Evolutionary conservation across 2,329 filamentous ascomycete genomes (phyloP).

Genomic region (Phoma sp.): DNA sequence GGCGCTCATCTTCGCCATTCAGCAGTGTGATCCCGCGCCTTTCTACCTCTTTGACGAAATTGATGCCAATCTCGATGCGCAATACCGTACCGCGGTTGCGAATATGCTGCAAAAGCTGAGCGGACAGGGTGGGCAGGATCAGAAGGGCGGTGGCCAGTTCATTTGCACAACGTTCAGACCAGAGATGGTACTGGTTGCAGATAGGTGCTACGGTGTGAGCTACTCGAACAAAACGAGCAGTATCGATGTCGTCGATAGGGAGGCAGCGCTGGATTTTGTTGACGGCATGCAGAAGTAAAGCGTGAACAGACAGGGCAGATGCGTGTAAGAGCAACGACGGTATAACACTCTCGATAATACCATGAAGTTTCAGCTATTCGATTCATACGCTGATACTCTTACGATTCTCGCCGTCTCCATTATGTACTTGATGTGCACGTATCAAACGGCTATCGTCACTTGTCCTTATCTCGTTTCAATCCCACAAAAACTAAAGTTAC

Average conservation of each 20-base stretch:
- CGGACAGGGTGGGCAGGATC: constrained; percentile 48
- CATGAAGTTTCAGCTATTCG: neutral
- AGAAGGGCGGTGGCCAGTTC: constrained; percentile 72
- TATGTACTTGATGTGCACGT: neutral
- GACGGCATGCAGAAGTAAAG: constrained; percentile 72
- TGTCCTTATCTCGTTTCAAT: neutral
- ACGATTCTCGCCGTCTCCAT: no score
- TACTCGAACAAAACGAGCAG: constrained; percentile 91
- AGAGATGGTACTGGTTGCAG: constrained; percentile 92
- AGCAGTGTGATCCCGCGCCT: constrained; percentile 93
- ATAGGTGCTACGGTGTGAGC: constrained; percentile 97
- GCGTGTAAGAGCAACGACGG: no score
- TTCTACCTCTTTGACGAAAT: constrained; percentile 99
- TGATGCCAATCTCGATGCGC: constrained; percentile 95
- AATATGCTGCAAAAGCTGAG: constrained; percentile 73
- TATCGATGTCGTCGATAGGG: constrained; percentile 86
- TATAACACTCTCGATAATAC: neutral
- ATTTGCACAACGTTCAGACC: constrained; percentile 99
- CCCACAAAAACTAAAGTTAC: neutral
- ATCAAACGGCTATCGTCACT: neutral
- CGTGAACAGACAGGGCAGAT: neutral
- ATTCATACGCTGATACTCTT: no score
- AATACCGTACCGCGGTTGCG: constrained; percentile 95
- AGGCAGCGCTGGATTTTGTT: constrained; percentile 91
- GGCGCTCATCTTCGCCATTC: constrained; percentile 98